Percentiles rank a stretch among this genome's conserved stretches.
These are phyloP conservation scores for Wickerhamiella australiensis DNA, from an alignment of 805 yeast species.

Conservation along the genomic window DNA sequence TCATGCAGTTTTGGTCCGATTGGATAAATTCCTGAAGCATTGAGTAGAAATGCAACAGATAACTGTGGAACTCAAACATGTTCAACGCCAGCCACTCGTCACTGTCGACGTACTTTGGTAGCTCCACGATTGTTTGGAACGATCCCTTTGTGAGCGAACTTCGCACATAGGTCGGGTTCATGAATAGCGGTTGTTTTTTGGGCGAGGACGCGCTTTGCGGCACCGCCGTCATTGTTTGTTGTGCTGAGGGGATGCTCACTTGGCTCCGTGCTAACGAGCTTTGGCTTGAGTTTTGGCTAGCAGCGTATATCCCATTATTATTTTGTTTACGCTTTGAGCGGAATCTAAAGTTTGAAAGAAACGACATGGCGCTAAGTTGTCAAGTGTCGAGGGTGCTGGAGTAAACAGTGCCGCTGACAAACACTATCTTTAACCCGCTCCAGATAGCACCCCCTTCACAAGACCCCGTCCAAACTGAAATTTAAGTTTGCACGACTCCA, in stretches of 20 bases:
- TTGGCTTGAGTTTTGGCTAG: constrained; percentile 13
- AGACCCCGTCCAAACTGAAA: no score
- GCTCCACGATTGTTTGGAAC: constrained; percentile 85
- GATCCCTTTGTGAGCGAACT: constrained; percentile 95
- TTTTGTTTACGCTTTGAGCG: constrained; percentile 11
- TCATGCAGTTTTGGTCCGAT: constrained; percentile 82
- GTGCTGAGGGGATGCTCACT: constrained; percentile 1
- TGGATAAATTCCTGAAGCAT: constrained; percentile 85
- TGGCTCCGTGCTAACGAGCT: constrained; percentile 8
- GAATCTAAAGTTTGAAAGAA: constrained; percentile 15
- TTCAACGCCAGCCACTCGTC: constrained; percentile 95
- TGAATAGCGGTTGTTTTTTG: constrained; percentile 43
- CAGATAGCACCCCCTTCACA: no score
- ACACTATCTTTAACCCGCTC: no score
- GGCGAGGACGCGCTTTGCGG: constrained; percentile 10
- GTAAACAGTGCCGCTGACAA: neutral
- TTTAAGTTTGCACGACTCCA: no score
- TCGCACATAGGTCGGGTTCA: constrained; percentile 86
- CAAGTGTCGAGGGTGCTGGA: neutral
- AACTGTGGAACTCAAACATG: constrained; percentile 77
- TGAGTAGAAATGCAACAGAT: constrained; percentile 77
- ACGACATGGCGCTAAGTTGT: constrained; percentile 7
- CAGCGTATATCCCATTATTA: constrained; percentile 3
- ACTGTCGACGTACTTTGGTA: constrained; percentile 87
- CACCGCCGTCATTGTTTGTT: neutral